phyloP scores from a whole-genome alignment of 169 alveolate genomes.

The Miamiensis avidus region DNA sequence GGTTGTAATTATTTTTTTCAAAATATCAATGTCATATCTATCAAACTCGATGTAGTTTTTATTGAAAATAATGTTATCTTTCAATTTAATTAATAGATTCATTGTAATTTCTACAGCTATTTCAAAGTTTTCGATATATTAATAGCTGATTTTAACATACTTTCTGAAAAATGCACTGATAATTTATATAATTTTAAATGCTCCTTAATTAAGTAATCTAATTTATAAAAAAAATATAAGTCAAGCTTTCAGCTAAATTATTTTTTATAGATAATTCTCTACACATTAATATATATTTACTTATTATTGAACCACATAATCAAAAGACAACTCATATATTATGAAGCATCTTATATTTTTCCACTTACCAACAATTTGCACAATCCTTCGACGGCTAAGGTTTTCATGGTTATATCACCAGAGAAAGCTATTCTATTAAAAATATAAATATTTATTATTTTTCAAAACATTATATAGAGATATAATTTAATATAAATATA shows the following conservation, averaged over 20 bases:
- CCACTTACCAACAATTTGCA: conserved; percentile 9
- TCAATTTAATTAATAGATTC: not conserved
- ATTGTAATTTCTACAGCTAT: conserved; percentile 8
- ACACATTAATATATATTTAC: no score
- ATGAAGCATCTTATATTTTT: conserved; percentile 2
- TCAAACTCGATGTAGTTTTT: conserved; percentile 1
- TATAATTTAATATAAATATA: no score
- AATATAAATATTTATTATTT: not conserved
- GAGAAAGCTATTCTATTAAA: not conserved
- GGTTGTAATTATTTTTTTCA: not conserved
- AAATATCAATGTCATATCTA: not conserved
- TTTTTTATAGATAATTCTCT: no score
- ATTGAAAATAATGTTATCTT: not conserved
- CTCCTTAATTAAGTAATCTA: not conserved
- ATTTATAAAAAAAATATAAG: no score
- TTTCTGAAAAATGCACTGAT: conserved; percentile 4
- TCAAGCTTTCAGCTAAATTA: no score
- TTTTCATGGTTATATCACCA: conserved; percentile 8
- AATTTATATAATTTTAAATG: conserved; percentile 3
- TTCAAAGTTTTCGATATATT: not conserved
- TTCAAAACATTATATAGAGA: no score
- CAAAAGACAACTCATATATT: not conserved
- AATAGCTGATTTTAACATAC: not conserved
- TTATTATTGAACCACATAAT: conserved; percentile 17
- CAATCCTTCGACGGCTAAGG: conserved; percentile 17